Evolutionary conservation across 139 green algal species (phyloP), one percentile per base, ranked within the genome.

Genomic region (Pseudopediastrum boryanum): DNA sequence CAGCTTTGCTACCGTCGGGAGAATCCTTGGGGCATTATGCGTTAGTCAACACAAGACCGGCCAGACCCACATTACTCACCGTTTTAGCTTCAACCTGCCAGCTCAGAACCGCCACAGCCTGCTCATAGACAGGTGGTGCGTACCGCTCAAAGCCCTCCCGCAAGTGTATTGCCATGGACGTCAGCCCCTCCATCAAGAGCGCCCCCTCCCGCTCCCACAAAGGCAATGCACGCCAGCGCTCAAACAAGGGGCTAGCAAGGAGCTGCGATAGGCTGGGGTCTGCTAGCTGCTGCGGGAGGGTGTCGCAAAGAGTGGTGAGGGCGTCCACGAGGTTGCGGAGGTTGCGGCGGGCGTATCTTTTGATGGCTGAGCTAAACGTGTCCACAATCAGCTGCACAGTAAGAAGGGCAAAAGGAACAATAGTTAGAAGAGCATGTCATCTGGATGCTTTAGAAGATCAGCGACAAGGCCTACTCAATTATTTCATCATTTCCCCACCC

Each of bases 111-210:
- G 64, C 62, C 23, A 93, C 75, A 68, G 84, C 93, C 23, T 88
- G 72, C 42, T 88, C 74, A 84, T 94, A 96, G 48, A 92, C 77
- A 2, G 84, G 29, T 51, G 86, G 79, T 0, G 94, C 89, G 74
- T 91, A 97, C 3, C 75, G 65, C 80, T 93, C 85, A 42, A 91
- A 79, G 36, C 64, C 68, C 23, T 63, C 52, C 65, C 88, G 78
- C 43, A 91, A 43, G 8, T 71, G 71, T 13, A 78, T 38, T 10
- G 77, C 71, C 19, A 97, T 65, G 38, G 78, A 75, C 61, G 78
- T 89, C 2, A 98, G 77, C 85, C 90, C 97, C 83, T 98, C 94
- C 58, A 99, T 85, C 1, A 98, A 82, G 1, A 94, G 92, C 43
- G 95, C 86, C 4, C 73, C 58, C 46, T 86, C 79, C 23, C 35